A percentile compares a stretch with the other conserved stretches of the same genome.
These are phyloP conservation scores for Gossypium anomalum DNA, from an alignment of 345 rosid genomes.

Conservation along the genomic window DNA sequence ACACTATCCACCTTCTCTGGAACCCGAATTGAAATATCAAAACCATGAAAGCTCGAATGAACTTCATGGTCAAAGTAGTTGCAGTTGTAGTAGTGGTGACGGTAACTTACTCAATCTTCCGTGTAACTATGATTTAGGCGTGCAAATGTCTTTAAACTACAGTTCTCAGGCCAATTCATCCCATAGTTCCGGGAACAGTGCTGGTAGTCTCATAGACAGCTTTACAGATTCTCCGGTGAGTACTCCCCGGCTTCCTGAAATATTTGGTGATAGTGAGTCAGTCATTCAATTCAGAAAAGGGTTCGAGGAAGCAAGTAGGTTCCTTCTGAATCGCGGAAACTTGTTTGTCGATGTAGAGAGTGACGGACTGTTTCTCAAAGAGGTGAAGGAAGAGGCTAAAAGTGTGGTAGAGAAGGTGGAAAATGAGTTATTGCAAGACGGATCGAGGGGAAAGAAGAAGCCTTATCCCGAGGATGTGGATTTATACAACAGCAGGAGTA, in stretches of 20 bases:
- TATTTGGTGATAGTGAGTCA: slow-evolving; percentile 37
- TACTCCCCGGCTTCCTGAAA: slow-evolving; percentile 29
- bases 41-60: slow-evolving; percentile 20
- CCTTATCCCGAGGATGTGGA: slow-evolving; percentile 23
- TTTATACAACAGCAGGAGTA: slow-evolving; percentile 37
- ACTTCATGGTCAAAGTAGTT: slow-evolving; percentile 13
- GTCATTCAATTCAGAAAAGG: slow-evolving; percentile 54
- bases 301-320: slow-evolving; percentile 59
- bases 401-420: slow-evolving; percentile 15
- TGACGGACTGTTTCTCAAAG: slow-evolving; percentile 25
- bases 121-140: slow-evolving; percentile 22
- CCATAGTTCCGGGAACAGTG: slow-evolving; percentile 24
- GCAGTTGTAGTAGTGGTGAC: slow-evolving; percentile 12
- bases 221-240: slow-evolving; percentile 49
- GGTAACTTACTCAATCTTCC: slow-evolving; percentile 18
- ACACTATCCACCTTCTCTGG: slow-evolving; percentile 39
- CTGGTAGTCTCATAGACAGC: slow-evolving; percentile 26
- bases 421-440: slow-evolving; percentile 7
- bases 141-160: slow-evolving; percentile 13
- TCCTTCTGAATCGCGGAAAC: slow-evolving; percentile 35
- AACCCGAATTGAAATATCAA: slow-evolving; percentile 12
- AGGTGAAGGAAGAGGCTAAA: slow-evolving; percentile 26
- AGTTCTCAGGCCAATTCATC: slow-evolving; percentile 34
- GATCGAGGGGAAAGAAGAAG: slow-evolving; percentile 43
- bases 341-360: slow-evolving; percentile 27